Base-by-base conservation (phyloP, 2,329 filamentous ascomycete species). In the Pyrenochaeta sp. region DNA sequence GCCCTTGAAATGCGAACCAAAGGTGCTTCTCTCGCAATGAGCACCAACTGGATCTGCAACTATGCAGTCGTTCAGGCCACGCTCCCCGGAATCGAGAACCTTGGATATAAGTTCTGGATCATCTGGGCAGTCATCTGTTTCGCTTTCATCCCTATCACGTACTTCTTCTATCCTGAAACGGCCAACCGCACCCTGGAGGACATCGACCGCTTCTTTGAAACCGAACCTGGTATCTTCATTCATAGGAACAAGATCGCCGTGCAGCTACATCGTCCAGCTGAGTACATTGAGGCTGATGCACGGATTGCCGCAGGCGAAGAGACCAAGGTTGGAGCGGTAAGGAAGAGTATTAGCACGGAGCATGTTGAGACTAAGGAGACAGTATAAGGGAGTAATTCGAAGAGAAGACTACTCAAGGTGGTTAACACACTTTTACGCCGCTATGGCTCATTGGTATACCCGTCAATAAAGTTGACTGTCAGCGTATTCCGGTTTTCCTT, bases 41-140 rank as follows among this genome's bases (percentile, higher is more conserved):
- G 56, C 5, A 74, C 71, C 1, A 74, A 76, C 43, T 75, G 73
- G 72, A 74, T 75, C 25, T 71, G 62, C 55, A 75, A 75, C 37
- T 76, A 73, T 22, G 68, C 59, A 0, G 72, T 76, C 15, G 72
- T 76, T 0, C 71, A 75, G 59, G 72, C 71, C 10, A 76, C 73
- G 6, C 65, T 74, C 7, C 72, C 72, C 2, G 73, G 72, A 4
- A 72, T 76, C 19, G 71, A 79, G 24, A 82, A 79, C 24, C 73
- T 86, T 0, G 76, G 80, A 5, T 86, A 83, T 78, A 80, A 79
- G 52, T 86, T 83, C 52, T 86, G 82, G 74, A 79, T 86, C 34
- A 79, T 86, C 61, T 88, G 84, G 72, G 82, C 83, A 1, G 78
- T 80, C n/a, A 80, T 84, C 66, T 85, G 84, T 73, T 82, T 80